Evolutionary conservation across 2,329 filamentous ascomycete genomes (phyloP).

Genomic region (Ophiostoma ips): DNA sequence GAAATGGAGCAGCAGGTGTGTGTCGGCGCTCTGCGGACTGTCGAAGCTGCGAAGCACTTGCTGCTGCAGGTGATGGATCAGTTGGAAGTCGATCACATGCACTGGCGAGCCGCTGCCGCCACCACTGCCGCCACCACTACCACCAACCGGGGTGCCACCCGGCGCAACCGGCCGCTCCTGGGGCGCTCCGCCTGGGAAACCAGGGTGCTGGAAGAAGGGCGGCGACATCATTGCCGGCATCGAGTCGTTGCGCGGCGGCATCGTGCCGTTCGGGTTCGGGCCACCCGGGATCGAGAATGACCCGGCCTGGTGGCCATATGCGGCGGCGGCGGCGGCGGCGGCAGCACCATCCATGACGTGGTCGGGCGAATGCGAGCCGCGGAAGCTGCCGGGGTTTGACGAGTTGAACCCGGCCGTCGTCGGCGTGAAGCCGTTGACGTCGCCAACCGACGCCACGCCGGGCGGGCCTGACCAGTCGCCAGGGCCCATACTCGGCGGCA

Average conservation of each 20-base stretch:
- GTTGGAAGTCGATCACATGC: conserved; percentile 4
- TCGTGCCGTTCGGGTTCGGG: conserved; percentile 2
- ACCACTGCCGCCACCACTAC: too few species aligned
- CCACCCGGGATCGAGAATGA: conserved; percentile 1
- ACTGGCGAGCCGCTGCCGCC: not conserved
- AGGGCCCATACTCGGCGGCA: conserved; percentile 3
- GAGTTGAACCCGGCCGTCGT: conserved; percentile 33
- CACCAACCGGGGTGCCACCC: not conserved
- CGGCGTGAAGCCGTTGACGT: conserved; percentile 7
- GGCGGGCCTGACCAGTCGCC: conserved; percentile 11
- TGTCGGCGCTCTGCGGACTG: conserved; percentile 11
- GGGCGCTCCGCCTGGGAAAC: conserved; percentile 1
- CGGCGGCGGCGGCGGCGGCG: too few species aligned
- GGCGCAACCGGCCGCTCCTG: not conserved
- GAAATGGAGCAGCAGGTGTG: conserved; percentile 11
- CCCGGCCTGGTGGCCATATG: not conserved
- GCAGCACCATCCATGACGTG: conserved; percentile 1
- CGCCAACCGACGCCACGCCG: not conserved
- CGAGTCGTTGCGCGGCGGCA: conserved; percentile 2
- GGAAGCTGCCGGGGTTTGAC: conserved; percentile 46
- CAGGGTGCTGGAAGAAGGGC: conserved; percentile 2
- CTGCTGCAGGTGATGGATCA: conserved; percentile 10
- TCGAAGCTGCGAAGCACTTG: conserved; percentile 8
- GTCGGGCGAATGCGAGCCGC: conserved; percentile 36
- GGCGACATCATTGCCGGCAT: conserved; percentile 7